phyloP scores from a whole-genome alignment of 2,329 filamentous ascomycete genomes.

The Microcyclospora tardicrescens region DNA sequence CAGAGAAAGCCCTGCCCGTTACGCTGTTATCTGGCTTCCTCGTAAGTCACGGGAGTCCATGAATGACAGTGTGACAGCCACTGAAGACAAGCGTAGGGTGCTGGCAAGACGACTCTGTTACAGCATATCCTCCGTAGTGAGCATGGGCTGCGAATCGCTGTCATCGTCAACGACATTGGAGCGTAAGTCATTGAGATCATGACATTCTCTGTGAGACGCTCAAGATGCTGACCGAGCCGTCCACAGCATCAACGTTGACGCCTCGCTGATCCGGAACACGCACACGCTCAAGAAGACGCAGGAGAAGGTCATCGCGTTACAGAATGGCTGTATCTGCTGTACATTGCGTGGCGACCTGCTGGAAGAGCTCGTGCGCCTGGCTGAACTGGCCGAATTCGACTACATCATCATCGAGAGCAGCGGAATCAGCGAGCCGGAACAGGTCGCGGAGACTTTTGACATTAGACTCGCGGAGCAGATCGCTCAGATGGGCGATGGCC shows the following conservation, averaged over 20 bases:
- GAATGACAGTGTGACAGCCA: not conserved
- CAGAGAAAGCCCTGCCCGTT: slow-evolving; percentile 38
- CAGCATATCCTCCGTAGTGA: slow-evolving; percentile 55
- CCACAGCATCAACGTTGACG: slow-evolving; percentile 20
- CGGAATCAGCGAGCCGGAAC: slow-evolving; percentile 59
- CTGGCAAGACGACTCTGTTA: slow-evolving; percentile 58
- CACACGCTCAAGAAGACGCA: slow-evolving; percentile 19
- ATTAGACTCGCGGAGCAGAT: slow-evolving; percentile 33
- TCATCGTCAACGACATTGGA: slow-evolving; percentile 60
- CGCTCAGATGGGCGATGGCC: slow-evolving; percentile 18
- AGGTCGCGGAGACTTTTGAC: slow-evolving; percentile 63
- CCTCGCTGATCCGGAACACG: slow-evolving; percentile 19
- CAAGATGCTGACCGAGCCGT: not conserved
- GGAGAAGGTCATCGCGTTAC: slow-evolving; percentile 22
- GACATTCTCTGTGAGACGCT: not conserved
- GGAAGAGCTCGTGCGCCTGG: slow-evolving; percentile 53
- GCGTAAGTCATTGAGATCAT: slow-evolving; percentile 9
- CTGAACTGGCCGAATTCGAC: slow-evolving; percentile 51
- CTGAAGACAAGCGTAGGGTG: slow-evolving; percentile 35
- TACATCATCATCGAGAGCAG: slow-evolving; percentile 62
- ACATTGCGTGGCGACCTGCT: slow-evolving; percentile 59
- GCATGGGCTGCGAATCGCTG: slow-evolving; percentile 55
- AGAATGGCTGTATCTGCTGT: slow-evolving; percentile 58
- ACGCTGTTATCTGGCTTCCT: slow-evolving; percentile 50
- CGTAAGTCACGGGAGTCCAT: slow-evolving; percentile 22